Evolutionary conservation across 345 rosid genomes (phyloP).

Genomic region (Pelargonium nanum): DNA sequence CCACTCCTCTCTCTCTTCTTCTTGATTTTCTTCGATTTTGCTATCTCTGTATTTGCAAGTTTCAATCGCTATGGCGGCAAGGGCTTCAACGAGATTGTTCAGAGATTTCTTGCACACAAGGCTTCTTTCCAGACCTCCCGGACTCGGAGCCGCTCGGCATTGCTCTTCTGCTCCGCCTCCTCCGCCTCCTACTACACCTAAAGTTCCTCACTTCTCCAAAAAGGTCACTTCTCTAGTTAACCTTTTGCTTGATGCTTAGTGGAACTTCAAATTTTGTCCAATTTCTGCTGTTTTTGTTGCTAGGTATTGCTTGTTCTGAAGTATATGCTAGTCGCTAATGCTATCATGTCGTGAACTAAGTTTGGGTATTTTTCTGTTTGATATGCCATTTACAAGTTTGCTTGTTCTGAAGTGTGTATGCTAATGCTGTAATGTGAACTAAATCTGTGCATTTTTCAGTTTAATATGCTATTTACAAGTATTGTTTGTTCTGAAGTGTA

Average conservation of each 20-base stretch:
- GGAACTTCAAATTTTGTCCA: not conserved
- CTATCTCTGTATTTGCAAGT: no score
- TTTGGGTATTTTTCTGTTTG: no score
- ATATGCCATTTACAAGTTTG: not conserved
- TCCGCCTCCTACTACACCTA: conserved; percentile 24
- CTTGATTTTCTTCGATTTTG: no score
- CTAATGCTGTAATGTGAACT: not conserved
- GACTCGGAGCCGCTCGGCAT: conserved; percentile 30
- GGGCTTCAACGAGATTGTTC: not conserved
- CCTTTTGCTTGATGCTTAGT: not conserved
- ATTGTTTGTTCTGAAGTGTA: no score
- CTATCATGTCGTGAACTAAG: no score
- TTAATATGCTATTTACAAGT: not conserved
- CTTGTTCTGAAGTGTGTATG: not conserved
- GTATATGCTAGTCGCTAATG: no score
- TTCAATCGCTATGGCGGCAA: not conserved
- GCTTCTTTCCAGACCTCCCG: not conserved
- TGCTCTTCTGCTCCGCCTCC: conserved; percentile 26
- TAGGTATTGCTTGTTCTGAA: no score
- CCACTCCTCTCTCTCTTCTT: no score
- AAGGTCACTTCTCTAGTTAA: conserved; percentile 26
- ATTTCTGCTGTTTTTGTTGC: no score
- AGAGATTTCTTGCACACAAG: not conserved
- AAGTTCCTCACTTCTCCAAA: conserved; percentile 74
- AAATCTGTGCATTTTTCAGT: not conserved